Evolutionary conservation across 805 yeast species (phyloP).

Genomic region (Brettanomyces bruxellensis): DNA sequence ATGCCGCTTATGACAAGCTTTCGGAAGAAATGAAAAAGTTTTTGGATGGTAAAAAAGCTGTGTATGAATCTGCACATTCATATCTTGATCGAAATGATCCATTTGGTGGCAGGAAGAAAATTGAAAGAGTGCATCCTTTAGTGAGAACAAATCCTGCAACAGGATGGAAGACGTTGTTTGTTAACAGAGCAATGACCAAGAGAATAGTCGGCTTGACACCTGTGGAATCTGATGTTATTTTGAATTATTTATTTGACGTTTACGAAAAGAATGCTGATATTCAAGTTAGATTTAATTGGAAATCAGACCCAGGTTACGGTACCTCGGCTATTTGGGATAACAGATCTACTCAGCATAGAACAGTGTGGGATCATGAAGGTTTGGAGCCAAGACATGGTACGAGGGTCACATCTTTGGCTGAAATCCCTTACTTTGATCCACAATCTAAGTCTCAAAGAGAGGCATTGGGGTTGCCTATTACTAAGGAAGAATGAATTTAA

Average conservation of each 20-base stretch:
- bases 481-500: conserved; percentile 14
- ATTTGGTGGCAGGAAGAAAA: conserved; percentile 32
- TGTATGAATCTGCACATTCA: conserved; percentile 29
- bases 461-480: conserved; percentile 29
- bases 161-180: conserved; percentile 47
- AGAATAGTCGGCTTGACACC: conserved; percentile 43
- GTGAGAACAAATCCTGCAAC: conserved; percentile 57
- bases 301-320: conserved; percentile 29
- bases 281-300: conserved; percentile 47
- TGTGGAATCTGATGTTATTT: conserved; percentile 36
- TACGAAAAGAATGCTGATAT: conserved; percentile 45
- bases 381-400: conserved; percentile 41
- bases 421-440: conserved; percentile 42
- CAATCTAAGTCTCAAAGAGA: conserved; percentile 43
- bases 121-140: conserved; percentile 49
- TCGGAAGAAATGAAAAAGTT: conserved; percentile 39
- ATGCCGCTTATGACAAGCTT: conserved; percentile 44
- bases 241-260: conserved; percentile 36
- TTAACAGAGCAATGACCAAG: conserved; percentile 39
- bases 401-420: conserved; percentile 46
- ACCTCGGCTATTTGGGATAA: conserved; percentile 44
- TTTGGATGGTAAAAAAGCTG: conserved; percentile 42
- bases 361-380: conserved; percentile 34
- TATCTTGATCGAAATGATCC: conserved; percentile 32
- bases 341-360: conserved; percentile 36